Evolutionary conservation across 164 flowering plant genomes (phyloP).

Genomic region (Magnolia changhungtana): DNA sequence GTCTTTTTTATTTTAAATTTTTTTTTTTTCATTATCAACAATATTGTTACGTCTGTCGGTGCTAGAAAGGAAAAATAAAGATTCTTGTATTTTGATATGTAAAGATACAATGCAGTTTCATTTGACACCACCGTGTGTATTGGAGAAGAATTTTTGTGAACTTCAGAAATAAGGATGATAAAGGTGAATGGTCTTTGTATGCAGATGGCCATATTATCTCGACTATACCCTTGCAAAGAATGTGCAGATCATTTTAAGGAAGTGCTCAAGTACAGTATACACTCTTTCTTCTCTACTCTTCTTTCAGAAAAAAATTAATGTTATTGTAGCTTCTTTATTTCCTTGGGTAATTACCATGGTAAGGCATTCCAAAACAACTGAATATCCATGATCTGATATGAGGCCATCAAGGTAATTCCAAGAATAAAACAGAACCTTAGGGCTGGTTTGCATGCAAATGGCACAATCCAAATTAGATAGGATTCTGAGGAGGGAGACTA

Average conservation of each 20-base stretch:
- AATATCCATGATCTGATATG: not conserved
- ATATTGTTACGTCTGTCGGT: not conserved
- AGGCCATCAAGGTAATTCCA: not conserved
- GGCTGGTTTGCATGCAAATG: too few species aligned
- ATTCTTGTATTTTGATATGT: not conserved
- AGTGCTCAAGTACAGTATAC: conserved; percentile 57
- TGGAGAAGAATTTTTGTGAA: not conserved
- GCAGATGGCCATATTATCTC: conserved; percentile 89
- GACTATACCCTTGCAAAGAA: conserved; percentile 95
- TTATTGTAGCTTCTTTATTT: not conserved
- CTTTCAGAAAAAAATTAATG: not conserved
- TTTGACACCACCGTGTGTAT: not conserved
- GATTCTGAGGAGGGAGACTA: not conserved
- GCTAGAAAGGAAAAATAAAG: not conserved
- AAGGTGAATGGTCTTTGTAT: conserved; percentile 14
- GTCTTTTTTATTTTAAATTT: too few species aligned
- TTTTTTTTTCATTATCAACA: not conserved
- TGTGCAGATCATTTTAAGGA: conserved; percentile 98
- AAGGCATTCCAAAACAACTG: not conserved
- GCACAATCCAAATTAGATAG: too few species aligned
- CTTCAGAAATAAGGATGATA: conserved; percentile 2
- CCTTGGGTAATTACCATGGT: not conserved
- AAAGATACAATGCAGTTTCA: not conserved
- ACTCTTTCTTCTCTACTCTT: not conserved
- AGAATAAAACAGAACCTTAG: too few species aligned